Conservation (phyloP, 192 early-diverging fungal species). For the Radiomyces spectabilis region DNA sequence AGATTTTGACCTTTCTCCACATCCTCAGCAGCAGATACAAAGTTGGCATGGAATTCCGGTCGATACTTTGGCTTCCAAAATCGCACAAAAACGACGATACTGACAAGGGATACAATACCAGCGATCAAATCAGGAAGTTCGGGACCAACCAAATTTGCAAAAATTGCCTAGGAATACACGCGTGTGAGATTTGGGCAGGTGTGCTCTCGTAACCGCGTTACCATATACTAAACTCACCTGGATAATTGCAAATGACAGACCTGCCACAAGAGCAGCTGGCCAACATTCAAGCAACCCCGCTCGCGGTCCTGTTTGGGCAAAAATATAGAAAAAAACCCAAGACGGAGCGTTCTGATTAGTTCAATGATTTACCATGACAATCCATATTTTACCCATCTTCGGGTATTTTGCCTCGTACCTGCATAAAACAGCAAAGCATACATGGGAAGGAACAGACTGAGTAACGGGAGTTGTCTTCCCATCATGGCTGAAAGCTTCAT, state of each 20-base stretch:
- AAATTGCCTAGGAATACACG: constrained; percentile 2
- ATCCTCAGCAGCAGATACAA: neutral
- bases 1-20: neutral
- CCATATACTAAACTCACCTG: constrained; percentile 3
- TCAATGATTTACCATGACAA: neutral
- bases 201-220: neutral
- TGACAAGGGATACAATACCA: constrained; percentile 20
- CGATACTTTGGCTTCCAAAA: constrained; percentile 30
- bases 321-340: neutral
- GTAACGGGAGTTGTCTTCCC: constrained; percentile 26
- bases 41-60: constrained; percentile 13
- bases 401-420: no score
- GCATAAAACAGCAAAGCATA: constrained; percentile 27
- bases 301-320: constrained; percentile 2
- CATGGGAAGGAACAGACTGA: constrained; percentile 21
- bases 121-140: constrained; percentile 33
- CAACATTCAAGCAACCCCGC: constrained; percentile 24
- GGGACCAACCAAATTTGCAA: constrained; percentile 30
- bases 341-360: neutral
- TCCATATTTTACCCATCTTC: no score
- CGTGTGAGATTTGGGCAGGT: neutral
- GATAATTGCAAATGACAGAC: constrained; percentile 24
- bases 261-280: constrained; percentile 21
- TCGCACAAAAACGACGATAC: constrained; percentile 22
- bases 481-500: constrained; percentile 25